These are phyloP conservation scores for Colletotrichum gigasporum DNA, from an alignment of 2,329 filamentous ascomycete species.

Conservation along the genomic window DNA sequence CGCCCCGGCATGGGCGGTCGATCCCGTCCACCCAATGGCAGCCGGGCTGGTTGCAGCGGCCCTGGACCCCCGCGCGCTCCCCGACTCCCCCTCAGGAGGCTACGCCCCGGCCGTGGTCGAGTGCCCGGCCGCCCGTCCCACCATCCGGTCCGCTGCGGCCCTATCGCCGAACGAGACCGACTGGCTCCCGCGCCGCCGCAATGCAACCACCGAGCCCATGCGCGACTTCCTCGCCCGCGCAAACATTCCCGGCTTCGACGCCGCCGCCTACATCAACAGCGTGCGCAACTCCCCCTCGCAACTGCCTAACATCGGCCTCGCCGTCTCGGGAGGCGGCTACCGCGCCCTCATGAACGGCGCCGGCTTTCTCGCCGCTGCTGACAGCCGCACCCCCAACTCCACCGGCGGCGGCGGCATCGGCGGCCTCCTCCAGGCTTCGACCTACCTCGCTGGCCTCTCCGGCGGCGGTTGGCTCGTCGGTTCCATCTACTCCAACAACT, in stretches of 20 bases:
- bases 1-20: constrained; percentile 45
- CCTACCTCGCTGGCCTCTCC: constrained; percentile 83
- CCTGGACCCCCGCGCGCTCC: constrained; percentile 42
- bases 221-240: constrained; percentile 75
- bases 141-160: constrained; percentile 68
- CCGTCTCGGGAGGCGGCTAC: constrained; percentile 86
- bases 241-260: constrained; percentile 82
- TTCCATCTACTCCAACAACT: constrained; percentile 87
- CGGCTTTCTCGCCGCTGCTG: constrained; percentile 82
- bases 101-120: constrained; percentile 76
- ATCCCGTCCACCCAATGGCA: constrained; percentile 26
- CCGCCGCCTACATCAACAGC: constrained; percentile 74
- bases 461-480: constrained; percentile 88
- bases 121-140: constrained; percentile 77
- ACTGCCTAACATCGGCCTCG: constrained; percentile 73
- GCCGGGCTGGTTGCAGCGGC: constrained; percentile 14
- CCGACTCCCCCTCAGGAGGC: constrained; percentile 58
- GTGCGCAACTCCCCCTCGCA: constrained; percentile 71
- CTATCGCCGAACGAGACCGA: constrained; percentile 76
- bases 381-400: constrained; percentile 73
- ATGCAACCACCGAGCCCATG: constrained; percentile 80
- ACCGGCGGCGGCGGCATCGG: constrained; percentile 75
- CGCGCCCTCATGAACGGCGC: constrained; percentile 87
- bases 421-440: constrained; percentile 82
- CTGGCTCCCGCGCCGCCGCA: constrained; percentile 79